phyloP scores from a whole-genome alignment of 2,329 filamentous ascomycete species.

The Fusarium newnesense region DNA sequence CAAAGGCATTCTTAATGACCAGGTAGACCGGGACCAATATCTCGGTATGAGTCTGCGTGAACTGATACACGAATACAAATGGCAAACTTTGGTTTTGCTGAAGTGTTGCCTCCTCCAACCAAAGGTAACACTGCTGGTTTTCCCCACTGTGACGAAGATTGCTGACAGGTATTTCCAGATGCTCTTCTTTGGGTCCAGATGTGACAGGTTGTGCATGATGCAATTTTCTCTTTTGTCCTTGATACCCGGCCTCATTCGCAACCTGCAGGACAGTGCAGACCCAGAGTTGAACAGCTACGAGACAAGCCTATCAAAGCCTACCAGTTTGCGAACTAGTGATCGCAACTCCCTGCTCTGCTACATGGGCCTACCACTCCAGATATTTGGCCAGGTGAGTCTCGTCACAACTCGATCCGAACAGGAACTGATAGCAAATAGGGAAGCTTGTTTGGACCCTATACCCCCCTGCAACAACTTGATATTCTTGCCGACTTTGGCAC shows the following conservation, averaged over 20 bases:
- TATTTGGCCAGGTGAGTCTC: constrained; percentile 82
- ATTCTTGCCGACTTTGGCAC: constrained; percentile 92
- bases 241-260: constrained; percentile 90
- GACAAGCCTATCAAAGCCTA: constrained; percentile 77
- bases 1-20: constrained; percentile 67
- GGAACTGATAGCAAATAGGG: constrained; percentile 63
- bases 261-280: constrained; percentile 93
- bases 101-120: constrained; percentile 95
- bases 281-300: constrained; percentile 91
- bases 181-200: constrained; percentile 98
- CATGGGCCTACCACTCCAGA: constrained; percentile 93
- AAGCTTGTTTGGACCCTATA: constrained; percentile 95
- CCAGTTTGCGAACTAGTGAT: constrained; percentile 90
- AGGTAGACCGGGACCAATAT: constrained; percentile 84
- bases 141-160: background rate
- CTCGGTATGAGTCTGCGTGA: constrained; percentile 89
- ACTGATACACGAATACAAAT: constrained; percentile 92
- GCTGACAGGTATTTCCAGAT: constrained; percentile 68
- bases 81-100: constrained; percentile 92
- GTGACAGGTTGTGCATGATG: constrained; percentile 96
- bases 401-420: background rate
- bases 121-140: constrained; percentile 70
- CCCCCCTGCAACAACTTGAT: constrained; percentile 93
- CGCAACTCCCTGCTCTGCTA: constrained; percentile 89
- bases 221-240: constrained; percentile 96